Base-by-base conservation (phyloP, 2,329 filamentous ascomycete species). In the Colletotrichum falcatum region DNA sequence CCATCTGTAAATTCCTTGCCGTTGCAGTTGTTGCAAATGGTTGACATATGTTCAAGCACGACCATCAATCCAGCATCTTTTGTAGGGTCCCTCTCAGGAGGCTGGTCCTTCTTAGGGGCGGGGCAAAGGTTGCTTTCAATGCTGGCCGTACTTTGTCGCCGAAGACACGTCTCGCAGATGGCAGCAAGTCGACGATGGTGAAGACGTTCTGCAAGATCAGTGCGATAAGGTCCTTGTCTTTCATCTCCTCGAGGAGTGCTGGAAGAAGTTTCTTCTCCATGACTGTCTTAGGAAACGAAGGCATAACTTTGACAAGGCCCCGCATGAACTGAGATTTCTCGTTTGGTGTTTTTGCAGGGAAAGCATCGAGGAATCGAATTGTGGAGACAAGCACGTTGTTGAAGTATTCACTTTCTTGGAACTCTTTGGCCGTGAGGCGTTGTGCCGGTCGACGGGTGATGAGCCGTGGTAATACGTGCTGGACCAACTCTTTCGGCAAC, bases 371-470 rank as follows among this genome's bases (percentile, higher is more conserved):
- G 77, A 99, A 99, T 16, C 96, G 93, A 72, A 99, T 97, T 0
- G 96, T 98, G 0, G 95, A 97, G 28, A 99, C 94, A 5, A 99
- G 86, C 55, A 98, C 93, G 77, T 98, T 99, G 81, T 99, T 94
- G 78, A 99, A 99, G 79, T 97, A 99, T 74, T 94, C 91, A 77
- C 94, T 97, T 79, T 98, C 90, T 78, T 99, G 96, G 75, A 99
- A 98, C 76, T 97, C 95, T 64, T 89, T 90, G 5, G 95, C 94
- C 33, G 91, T 94, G 83, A 98, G 88, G 54, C 96, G 89, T 78
- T 97, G 93, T 3, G 94, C 94, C 3, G 96, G 94, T 65, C 94
- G 87, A 73, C 96, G 88, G 0, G 95, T 96, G 67, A 99, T 95
- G 54, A 99, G 87, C 33, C 92, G 88, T 2, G 96, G 94, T 5